phyloP scores from a whole-genome alignment of 2,329 filamentous ascomycete genomes.

The Colletotrichum lupini region DNA sequence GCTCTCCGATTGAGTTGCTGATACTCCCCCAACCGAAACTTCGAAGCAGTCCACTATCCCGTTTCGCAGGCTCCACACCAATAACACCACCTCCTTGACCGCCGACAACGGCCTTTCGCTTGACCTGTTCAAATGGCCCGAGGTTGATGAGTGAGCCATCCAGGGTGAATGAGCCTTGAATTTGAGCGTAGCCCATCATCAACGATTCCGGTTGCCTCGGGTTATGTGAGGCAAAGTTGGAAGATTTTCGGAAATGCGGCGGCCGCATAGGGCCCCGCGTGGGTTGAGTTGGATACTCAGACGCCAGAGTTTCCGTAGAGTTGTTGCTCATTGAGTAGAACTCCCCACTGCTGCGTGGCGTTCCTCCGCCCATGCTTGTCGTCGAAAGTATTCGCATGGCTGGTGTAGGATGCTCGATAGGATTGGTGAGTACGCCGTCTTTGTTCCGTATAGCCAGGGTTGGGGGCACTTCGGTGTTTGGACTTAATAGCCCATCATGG shows the following conservation, averaged over 20 bases:
- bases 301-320: slow-evolving; percentile 91
- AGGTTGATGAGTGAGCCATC: slow-evolving; percentile 93
- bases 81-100: slow-evolving; percentile 89
- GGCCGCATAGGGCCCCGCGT: slow-evolving; percentile 52
- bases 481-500: slow-evolving; percentile 54
- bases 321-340: slow-evolving; percentile 97
- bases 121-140: slow-evolving; percentile 92
- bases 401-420: slow-evolving; percentile 67
- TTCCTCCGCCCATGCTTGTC: slow-evolving; percentile 78
- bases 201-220: slow-evolving; percentile 76
- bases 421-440: slow-evolving; percentile 59
- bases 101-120: slow-evolving; percentile 90
- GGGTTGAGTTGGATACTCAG: slow-evolving; percentile 76
- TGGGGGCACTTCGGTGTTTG: slow-evolving; percentile 40
- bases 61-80: slow-evolving; percentile 78
- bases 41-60: slow-evolving; percentile 82
- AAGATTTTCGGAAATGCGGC: slow-evolving; percentile 58
- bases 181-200: slow-evolving; percentile 98
- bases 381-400: slow-evolving; percentile 79
- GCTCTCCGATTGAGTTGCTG: slow-evolving; percentile 86
- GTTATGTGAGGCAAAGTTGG: slow-evolving; percentile 54
- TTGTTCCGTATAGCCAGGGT: slow-evolving; percentile 52
- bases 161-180: slow-evolving; percentile 90
- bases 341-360: slow-evolving; percentile 90
- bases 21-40: slow-evolving; percentile 90